These are phyloP conservation scores for Cladosporium sp. DNA, from an alignment of 2,329 filamentous ascomycete genomes.

Conservation along the genomic window DNA sequence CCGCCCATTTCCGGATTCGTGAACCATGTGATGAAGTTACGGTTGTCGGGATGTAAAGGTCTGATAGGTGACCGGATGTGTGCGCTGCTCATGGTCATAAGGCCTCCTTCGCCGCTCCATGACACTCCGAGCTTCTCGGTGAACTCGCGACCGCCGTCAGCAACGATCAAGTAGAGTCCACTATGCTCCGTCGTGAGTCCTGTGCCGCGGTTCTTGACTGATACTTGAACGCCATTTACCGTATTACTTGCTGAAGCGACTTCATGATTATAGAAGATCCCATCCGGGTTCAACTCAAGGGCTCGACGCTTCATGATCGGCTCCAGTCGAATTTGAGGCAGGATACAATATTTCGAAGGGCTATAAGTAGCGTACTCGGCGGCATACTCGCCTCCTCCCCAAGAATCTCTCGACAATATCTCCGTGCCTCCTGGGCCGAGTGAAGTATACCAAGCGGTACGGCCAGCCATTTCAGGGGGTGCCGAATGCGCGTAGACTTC, in stretches of 20 bases:
- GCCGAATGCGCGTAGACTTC: slow-evolving; percentile 23
- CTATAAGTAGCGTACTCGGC: slow-evolving; percentile 24
- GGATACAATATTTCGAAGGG: too few relatives aligned
- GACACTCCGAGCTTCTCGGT: slow-evolving; percentile 28
- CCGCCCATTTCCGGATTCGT: too few relatives aligned
- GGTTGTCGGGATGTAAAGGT: slow-evolving; percentile 22
- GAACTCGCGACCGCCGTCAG: slow-evolving; percentile 32
- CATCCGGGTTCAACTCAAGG: slow-evolving; percentile 27
- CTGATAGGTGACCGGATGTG: slow-evolving; percentile 30
- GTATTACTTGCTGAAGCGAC: too few relatives aligned
- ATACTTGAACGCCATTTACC: slow-evolving; percentile 26
- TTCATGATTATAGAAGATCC: slow-evolving; percentile 26
- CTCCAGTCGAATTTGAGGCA: too few relatives aligned
- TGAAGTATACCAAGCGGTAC: slow-evolving; percentile 32
- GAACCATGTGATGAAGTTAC: too few relatives aligned
- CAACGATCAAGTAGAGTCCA: slow-evolving; percentile 30
- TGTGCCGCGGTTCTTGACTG: slow-evolving; percentile 14
- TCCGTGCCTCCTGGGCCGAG: slow-evolving; percentile 28
- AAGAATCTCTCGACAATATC: slow-evolving; percentile 28
- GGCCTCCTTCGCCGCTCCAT: slow-evolving; percentile 29
- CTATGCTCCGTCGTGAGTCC: neutral
- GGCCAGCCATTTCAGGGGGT: slow-evolving; percentile 22
- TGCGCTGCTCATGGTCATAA: slow-evolving; percentile 32
- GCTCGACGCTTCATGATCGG: too few relatives aligned
- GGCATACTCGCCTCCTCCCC: slow-evolving; percentile 26